Conservation (phyloP, 192 early-diverging fungal genomes). For the Haplosporangium gracile region DNA sequence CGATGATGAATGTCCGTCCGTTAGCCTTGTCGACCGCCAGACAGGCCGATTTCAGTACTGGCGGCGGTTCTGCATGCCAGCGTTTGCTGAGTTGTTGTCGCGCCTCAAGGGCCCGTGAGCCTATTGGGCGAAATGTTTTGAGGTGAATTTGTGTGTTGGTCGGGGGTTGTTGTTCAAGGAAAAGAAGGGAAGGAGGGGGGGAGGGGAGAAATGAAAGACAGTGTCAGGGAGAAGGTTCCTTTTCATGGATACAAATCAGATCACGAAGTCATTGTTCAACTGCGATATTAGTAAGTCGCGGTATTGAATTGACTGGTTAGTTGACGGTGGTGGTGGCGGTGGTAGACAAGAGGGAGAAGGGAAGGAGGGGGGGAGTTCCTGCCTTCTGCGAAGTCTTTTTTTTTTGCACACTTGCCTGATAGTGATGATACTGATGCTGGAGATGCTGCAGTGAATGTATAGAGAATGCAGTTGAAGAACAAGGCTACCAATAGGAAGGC, state of each 20-base stretch:
- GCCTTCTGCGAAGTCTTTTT: neutral
- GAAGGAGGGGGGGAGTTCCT: neutral
- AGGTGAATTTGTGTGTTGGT: neutral
- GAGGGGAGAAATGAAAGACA: neutral
- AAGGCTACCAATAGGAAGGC: neutral
- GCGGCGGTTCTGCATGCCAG: conserved; percentile 42
- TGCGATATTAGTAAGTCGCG: neutral
- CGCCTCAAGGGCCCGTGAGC: neutral
- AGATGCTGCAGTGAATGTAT: neutral
- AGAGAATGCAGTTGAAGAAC: neutral
- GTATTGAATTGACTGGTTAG: neutral
- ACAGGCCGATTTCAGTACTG: conserved; percentile 33
- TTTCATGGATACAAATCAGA: neutral
- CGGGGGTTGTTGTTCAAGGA: neutral
- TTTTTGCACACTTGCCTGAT: neutral
- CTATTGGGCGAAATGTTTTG: neutral
- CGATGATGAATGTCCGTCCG: conserved; percentile 44
- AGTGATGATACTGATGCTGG: neutral
- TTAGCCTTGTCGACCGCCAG: conserved; percentile 29
- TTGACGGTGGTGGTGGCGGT: neutral
- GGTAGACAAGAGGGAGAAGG: neutral
- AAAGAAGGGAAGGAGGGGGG: neutral
- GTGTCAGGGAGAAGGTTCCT: conserved; percentile 1
- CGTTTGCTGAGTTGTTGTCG: conserved; percentile 20
- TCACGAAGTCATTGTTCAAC: neutral